These are phyloP conservation scores for Coleophoma eucalyptorum DNA, from an alignment of 2,329 filamentous ascomycete species.

Conservation along the genomic window DNA sequence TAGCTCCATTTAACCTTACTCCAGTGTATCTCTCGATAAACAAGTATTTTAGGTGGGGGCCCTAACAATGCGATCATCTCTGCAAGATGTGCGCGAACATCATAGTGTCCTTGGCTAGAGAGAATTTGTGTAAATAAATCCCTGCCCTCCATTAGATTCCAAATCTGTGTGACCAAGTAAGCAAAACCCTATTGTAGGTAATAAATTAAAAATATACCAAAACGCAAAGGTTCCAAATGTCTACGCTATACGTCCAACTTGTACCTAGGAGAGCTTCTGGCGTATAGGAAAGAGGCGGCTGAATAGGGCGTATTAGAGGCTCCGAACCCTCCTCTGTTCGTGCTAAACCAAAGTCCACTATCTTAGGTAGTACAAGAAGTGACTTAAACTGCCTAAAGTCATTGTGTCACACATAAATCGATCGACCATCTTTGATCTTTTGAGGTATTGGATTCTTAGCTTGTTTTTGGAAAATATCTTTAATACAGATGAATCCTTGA, in stretches of 20 bases:
- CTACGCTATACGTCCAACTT: conserved; percentile 96
- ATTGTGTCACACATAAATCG: conserved; percentile 16
- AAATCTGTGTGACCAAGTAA: conserved; percentile 8
- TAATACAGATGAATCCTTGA: conserved; percentile 12
- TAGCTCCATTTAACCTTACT: conserved; percentile 73
- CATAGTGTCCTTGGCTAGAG: conserved; percentile 95
- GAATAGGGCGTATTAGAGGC: conserved; percentile 85
- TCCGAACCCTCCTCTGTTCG: conserved; percentile 5
- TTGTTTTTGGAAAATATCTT: conserved; percentile 12
- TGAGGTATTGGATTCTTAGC: conserved; percentile 12
- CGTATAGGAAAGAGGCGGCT: conserved; percentile 90
- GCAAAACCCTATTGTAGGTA: conserved; percentile 68
- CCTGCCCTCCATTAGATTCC: conserved; percentile 84
- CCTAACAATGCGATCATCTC: conserved; percentile 95
- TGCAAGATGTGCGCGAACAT: conserved; percentile 78
- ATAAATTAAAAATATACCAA: conserved; percentile 63
- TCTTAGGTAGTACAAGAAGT: conserved; percentile 52
- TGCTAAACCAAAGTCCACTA: conserved; percentile 74
- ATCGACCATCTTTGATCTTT: conserved; percentile 8
- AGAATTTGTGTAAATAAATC: conserved; percentile 95
- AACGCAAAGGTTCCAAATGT: conserved; percentile 97
- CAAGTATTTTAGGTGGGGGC: conserved; percentile 86
- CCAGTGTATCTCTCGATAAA: conserved; percentile 55
- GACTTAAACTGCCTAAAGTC: conserved; percentile 11
- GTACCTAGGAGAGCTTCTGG: conserved; percentile 92